Evolutionary conservation across 2,329 filamentous ascomycete genomes (phyloP).

Genomic region (Fusarium stilboides): DNA sequence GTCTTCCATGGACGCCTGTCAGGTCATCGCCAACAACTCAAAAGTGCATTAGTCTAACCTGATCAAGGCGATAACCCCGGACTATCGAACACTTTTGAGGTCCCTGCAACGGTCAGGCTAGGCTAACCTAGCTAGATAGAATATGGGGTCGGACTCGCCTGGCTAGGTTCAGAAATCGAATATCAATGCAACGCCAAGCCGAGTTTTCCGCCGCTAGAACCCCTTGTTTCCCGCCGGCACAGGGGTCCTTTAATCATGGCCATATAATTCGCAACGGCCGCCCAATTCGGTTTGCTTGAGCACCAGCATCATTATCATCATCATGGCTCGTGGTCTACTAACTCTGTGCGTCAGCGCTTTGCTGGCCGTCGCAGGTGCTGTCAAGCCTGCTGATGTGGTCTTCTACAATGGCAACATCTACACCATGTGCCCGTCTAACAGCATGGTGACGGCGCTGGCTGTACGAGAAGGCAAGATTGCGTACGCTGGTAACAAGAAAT

Average conservation of each 20-base stretch:
- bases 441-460: slow-evolving; percentile 39
- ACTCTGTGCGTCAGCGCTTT: slow-evolving; percentile 35
- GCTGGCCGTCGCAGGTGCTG: slow-evolving; percentile 19
- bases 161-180: neutral
- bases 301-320: neutral
- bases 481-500: slow-evolving; percentile 41
- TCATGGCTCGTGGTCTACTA: slow-evolving; percentile 39
- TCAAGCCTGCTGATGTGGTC: slow-evolving; percentile 43
- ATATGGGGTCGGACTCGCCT: neutral
- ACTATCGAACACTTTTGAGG: neutral
- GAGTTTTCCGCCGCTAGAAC: neutral
- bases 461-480: slow-evolving; percentile 43
- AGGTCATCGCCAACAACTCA: neutral
- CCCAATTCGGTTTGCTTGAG: neutral
- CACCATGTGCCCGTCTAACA: slow-evolving; percentile 38
- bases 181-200: slow-evolving; percentile 2
- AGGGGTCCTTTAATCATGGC: neutral
- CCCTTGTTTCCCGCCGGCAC: neutral
- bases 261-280: neutral
- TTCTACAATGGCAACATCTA: slow-evolving; percentile 51
- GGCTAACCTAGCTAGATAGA: neutral
- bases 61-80: slow-evolving; percentile 18
- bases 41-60: neutral
- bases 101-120: neutral
- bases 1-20: too few relatives aligned